These are phyloP conservation scores for Chlorella sp. DNA, from an alignment of 139 green algal genomes.

Conservation along the genomic window DNA sequence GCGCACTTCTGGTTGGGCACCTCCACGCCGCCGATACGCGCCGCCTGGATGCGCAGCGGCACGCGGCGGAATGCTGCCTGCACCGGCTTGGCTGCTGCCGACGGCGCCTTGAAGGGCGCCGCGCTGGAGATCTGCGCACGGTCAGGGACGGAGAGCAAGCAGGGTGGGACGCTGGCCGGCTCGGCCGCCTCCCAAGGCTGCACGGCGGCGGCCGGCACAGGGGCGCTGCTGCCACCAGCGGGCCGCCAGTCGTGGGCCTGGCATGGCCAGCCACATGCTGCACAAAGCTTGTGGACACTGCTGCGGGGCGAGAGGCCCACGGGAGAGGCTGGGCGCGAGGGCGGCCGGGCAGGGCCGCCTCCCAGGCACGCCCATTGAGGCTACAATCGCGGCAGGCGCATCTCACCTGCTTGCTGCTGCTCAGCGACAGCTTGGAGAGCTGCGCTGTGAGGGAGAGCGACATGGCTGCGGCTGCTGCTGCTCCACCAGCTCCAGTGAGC, in stretches of 20 bases:
- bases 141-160: no score
- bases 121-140: neutral
- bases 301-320: no score
- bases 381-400: neutral
- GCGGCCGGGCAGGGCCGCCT: neutral
- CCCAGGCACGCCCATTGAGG: neutral
- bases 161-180: neutral
- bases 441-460: constrained; percentile 23
- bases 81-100: constrained; percentile 12
- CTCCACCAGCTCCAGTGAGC: neutral
- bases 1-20: constrained; percentile 96
- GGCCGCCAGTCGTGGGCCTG: no score
- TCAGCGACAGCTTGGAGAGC: constrained; percentile 22
- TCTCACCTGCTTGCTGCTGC: constrained; percentile 18
- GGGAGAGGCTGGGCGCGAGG: no score
- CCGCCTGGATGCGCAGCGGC: constrained; percentile 73
- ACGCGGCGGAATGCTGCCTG: constrained; percentile 40
- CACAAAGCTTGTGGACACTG: no score
- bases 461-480: neutral
- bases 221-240: neutral
- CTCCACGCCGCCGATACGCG: constrained; percentile 97
- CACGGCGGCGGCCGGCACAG: neutral
- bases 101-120: constrained; percentile 14
- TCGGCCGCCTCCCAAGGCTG: neutral
- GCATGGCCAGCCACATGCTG: no score